Evolutionary conservation across 2,329 filamentous ascomycete genomes (phyloP).

Genomic region (Arthrinium phaeospermum): DNA sequence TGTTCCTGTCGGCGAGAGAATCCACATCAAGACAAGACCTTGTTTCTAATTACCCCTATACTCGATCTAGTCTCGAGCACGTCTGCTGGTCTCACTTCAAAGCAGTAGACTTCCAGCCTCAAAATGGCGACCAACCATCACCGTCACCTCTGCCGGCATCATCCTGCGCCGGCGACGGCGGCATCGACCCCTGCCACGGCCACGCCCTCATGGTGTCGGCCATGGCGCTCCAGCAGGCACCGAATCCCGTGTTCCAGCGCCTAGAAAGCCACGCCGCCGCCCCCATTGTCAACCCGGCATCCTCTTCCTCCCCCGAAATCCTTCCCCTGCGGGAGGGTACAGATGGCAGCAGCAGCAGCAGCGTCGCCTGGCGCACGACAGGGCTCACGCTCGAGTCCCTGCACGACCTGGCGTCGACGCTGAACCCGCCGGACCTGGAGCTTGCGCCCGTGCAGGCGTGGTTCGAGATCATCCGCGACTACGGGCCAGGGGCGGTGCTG

Average conservation of each 20-base stretch:
- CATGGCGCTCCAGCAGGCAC: conserved; percentile 35
- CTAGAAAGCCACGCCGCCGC: conserved; percentile 19
- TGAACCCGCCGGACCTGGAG: conserved; percentile 50
- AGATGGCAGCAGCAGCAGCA: background rate
- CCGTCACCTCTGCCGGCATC: background rate
- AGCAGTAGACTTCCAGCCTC: background rate
- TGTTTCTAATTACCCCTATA: background rate
- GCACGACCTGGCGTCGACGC: conserved; percentile 50
- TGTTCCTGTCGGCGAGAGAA: background rate
- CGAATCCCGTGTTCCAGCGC: conserved; percentile 25
- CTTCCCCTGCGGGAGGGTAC: background rate
- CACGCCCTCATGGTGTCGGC: conserved; percentile 38
- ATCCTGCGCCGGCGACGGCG: conserved; percentile 52
- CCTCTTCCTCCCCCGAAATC: background rate
- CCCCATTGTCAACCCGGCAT: background rate
- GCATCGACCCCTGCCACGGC: conserved; percentile 51
- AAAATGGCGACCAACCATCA: background rate
- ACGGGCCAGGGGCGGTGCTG: conserved; percentile 46
- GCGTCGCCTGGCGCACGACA: conserved; percentile 44
- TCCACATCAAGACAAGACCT: background rate
- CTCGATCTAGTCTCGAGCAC: background rate
- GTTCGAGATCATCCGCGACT: conserved; percentile 56
- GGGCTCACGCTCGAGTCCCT: conserved; percentile 50
- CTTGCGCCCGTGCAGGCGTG: conserved; percentile 59
- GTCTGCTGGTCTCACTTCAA: background rate